Percentiles rank a stretch among this genome's conserved stretches.
phyloP scores from a whole-genome alignment of 345 rosid genomes.

The Heritiera littoralis region DNA sequence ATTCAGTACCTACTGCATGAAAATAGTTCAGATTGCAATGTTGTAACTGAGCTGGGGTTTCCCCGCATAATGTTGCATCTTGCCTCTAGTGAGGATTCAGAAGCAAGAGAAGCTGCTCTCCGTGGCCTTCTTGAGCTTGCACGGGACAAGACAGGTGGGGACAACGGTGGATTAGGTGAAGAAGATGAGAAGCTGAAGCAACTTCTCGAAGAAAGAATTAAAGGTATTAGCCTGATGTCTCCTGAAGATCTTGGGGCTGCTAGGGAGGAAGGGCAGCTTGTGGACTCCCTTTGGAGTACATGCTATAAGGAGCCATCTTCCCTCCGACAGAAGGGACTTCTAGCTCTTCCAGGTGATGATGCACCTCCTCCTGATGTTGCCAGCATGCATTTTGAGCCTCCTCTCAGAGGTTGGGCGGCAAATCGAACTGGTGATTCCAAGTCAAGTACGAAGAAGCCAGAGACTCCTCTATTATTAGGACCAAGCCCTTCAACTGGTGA shows the following conservation, averaged over 20 bases:
- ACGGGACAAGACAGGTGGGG: slow-evolving; percentile 45
- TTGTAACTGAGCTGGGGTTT: slow-evolving; percentile 67
- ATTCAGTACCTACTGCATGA: slow-evolving; percentile 81
- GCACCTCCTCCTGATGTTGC: slow-evolving; percentile 72
- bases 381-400: slow-evolving; percentile 74
- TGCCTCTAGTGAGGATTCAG: slow-evolving; percentile 70
- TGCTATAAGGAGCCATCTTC: slow-evolving; percentile 71
- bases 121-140: slow-evolving; percentile 70
- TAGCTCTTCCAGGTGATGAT: slow-evolving; percentile 79
- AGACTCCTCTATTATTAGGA: slow-evolving; percentile 65
- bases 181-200: slow-evolving; percentile 62
- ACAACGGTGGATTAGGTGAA: slow-evolving; percentile 39
- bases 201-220: slow-evolving; percentile 69
- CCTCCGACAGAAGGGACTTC: slow-evolving; percentile 69
- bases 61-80: slow-evolving; percentile 81
- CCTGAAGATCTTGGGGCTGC: slow-evolving; percentile 78
- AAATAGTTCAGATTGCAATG: slow-evolving; percentile 64
- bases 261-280: slow-evolving; percentile 80
- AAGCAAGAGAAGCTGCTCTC: slow-evolving; percentile 83
- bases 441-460: slow-evolving; percentile 46
- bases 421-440: slow-evolving; percentile 34
- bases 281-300: slow-evolving; percentile 78
- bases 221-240: slow-evolving; percentile 62
- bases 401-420: slow-evolving; percentile 73
- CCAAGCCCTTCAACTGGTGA: slow-evolving; percentile 38